A percentile compares a stretch with the other conserved stretches of the same genome.
Conservation (phyloP, 2,329 filamentous ascomycete genomes). For the Metarhizium rileyi region DNA sequence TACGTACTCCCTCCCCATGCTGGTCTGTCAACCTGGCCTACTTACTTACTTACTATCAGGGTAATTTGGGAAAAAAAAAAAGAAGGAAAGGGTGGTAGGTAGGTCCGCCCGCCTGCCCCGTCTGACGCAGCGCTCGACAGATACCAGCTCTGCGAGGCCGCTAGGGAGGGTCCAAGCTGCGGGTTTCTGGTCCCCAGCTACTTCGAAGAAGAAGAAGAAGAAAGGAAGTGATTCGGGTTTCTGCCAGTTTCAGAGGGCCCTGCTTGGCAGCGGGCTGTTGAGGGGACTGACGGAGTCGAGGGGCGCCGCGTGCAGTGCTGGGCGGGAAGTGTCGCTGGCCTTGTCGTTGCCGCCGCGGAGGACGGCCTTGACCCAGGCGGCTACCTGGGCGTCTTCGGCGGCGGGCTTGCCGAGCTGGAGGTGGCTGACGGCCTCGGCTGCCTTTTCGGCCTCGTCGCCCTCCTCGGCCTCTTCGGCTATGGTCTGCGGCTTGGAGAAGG, state of each 20-base stretch:
- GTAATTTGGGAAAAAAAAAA: too few species aligned
- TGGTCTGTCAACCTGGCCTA: too few species aligned
- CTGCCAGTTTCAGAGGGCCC: not conserved
- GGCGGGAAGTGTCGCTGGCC: conserved; percentile 47
- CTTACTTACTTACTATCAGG: too few species aligned
- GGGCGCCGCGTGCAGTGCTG: conserved; percentile 80
- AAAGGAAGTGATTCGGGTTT: not conserved
- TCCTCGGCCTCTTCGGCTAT: conserved; percentile 64
- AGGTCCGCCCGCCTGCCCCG: not conserved
- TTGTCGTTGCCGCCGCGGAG: conserved; percentile 50
- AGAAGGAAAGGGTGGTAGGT: too few species aligned
- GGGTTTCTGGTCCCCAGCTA: too few species aligned
- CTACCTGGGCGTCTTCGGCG: conserved; percentile 68
- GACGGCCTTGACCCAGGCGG: conserved; percentile 69
- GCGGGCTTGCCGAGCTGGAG: conserved; percentile 28
- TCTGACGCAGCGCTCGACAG: not conserved
- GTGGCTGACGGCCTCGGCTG: conserved; percentile 34
- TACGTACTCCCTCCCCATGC: not conserved
- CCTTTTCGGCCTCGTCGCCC: conserved; percentile 36
- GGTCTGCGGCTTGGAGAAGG: conserved; percentile 65
- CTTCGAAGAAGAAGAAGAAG: not conserved
- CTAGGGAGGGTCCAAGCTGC: not conserved
- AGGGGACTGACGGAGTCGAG: conserved; percentile 60
- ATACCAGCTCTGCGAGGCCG: not conserved
- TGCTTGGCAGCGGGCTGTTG: conserved; percentile 25